A percentile compares a stretch with the other conserved stretches of the same genome.
Conservation (phyloP, 1,284 basidiomycete species). For the Blastosporella zonata region DNA sequence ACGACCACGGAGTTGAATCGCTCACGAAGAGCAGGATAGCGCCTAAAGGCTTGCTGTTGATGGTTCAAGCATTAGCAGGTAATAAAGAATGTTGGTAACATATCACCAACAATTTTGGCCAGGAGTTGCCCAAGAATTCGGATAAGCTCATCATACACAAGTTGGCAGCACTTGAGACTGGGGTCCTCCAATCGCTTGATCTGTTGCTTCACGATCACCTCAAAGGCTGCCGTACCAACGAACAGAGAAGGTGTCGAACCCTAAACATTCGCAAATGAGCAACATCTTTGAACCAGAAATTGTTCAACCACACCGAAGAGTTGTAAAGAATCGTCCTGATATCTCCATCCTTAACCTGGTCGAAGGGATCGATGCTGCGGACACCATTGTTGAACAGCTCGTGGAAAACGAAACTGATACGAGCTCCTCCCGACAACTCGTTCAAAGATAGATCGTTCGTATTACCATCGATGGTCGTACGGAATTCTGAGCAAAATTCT, state of each 20-base stretch:
- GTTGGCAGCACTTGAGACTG: conserved; percentile 86
- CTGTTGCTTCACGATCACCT: conserved; percentile 98
- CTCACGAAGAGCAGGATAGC: conserved; percentile 92
- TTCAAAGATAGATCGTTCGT: conserved; percentile 93
- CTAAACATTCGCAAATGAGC: conserved; percentile 33
- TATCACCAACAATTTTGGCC: conserved; percentile 74
- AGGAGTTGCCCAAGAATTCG: conserved; percentile 92
- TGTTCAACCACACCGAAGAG: conserved; percentile 71
- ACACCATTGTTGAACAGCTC: conserved; percentile 97
- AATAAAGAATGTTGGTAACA: conserved; percentile 6
- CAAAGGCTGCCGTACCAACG: conserved; percentile 94
- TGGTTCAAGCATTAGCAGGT: conserved; percentile 8
- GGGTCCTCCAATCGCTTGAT: conserved; percentile 97
- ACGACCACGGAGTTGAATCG: conserved; percentile 94
- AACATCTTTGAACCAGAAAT: not conserved
- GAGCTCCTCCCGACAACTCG: conserved; percentile 94
- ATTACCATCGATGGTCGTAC: conserved; percentile 95
- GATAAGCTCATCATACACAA: conserved; percentile 96
- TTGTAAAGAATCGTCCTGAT: conserved; percentile 96
- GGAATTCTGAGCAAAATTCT: conserved; percentile 96
- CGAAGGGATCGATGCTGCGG: conserved; percentile 95
- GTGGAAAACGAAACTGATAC: conserved; percentile 98
- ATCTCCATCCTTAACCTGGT: conserved; percentile 97
- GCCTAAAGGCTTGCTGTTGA: conserved; percentile 85
- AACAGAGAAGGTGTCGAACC: conserved; percentile 96